phyloP scores from a whole-genome alignment of 2,329 filamentous ascomycete species.

The Talaromyces sp. region DNA sequence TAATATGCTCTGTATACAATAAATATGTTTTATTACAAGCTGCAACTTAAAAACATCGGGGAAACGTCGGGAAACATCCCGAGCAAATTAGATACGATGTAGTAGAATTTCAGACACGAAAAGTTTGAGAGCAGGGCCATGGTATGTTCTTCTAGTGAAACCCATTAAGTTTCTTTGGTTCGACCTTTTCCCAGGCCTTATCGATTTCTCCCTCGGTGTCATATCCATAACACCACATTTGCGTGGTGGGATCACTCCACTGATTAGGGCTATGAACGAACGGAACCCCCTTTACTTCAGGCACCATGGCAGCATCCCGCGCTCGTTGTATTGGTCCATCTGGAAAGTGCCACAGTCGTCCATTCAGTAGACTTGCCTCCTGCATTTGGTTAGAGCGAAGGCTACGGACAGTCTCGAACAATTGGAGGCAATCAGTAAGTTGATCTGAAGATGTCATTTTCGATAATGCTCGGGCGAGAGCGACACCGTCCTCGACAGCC shows the following conservation, averaged over 20 bases:
- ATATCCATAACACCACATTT: slow-evolving; percentile 51
- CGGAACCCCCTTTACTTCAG: slow-evolving; percentile 38
- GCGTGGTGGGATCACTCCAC: slow-evolving; percentile 49
- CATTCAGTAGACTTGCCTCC: slow-evolving; percentile 47
- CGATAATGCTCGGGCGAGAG: slow-evolving; percentile 46
- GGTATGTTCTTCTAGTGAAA: not conserved
- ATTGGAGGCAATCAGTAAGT: slow-evolving; percentile 27
- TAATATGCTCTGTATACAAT: not conserved
- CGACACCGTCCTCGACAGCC: slow-evolving; percentile 65
- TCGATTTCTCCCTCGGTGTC: slow-evolving; percentile 43
- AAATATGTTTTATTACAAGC: not conserved
- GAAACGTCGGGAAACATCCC: not conserved
- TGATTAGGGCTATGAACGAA: slow-evolving; percentile 47
- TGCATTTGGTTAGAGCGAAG: slow-evolving; percentile 41
- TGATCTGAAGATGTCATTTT: slow-evolving; percentile 23
- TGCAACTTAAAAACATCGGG: not conserved
- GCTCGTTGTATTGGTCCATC: slow-evolving; percentile 45
- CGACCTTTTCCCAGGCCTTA: slow-evolving; percentile 25
- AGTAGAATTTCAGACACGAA: not conserved
- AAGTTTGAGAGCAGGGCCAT: not conserved
- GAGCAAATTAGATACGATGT: not conserved
- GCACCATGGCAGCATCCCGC: slow-evolving; percentile 41
- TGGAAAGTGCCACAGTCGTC: slow-evolving; percentile 48
- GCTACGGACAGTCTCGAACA: slow-evolving; percentile 40
- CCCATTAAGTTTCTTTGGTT: not conserved